Conservation (phyloP, 352 stramenopile species). For the Globisporangium iwayamae region DNA sequence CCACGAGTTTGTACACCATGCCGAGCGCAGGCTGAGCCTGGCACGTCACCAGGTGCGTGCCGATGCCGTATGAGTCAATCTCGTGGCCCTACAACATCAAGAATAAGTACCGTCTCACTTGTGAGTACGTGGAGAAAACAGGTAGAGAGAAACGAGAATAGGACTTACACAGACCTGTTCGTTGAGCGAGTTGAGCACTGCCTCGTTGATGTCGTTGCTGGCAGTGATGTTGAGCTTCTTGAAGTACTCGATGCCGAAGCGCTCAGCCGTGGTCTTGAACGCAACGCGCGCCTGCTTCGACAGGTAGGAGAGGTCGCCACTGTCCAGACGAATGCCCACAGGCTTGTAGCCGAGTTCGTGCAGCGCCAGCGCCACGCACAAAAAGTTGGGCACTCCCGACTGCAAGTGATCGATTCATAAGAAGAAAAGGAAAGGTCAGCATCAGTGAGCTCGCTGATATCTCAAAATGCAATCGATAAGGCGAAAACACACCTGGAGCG, state of each 20-base stretch:
- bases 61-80: constrained; percentile 96
- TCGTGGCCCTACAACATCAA: constrained; percentile 79
- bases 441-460: neutral
- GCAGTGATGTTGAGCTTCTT: constrained; percentile 92
- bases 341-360: constrained; percentile 89
- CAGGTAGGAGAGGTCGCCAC: constrained; percentile 97
- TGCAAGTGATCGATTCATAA: constrained; percentile 19
- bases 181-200: constrained; percentile 92
- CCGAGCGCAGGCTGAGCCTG: constrained; percentile 97
- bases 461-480: neutral
- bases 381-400: constrained; percentile 96
- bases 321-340: constrained; percentile 96
- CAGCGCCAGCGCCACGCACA: constrained; percentile 94
- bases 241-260: constrained; percentile 74
- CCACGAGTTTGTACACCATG: constrained; percentile 99
- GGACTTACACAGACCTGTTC: constrained; percentile 69
- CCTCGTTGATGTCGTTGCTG: constrained; percentile 99
- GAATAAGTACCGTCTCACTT: constrained; percentile 1
- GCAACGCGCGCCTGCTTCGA: constrained; percentile 81
- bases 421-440: neutral
- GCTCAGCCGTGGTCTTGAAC: constrained; percentile 50
- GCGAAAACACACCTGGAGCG: constrained; percentile 69
- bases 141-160: constrained; percentile 4
- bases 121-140: neutral
- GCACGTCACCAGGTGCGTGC: constrained; percentile 96